Evolutionary conservation across 768 basidiomycete genomes (phyloP), one percentile per base, ranked within the genome.

Genomic region (Mycena latifolia): DNA sequence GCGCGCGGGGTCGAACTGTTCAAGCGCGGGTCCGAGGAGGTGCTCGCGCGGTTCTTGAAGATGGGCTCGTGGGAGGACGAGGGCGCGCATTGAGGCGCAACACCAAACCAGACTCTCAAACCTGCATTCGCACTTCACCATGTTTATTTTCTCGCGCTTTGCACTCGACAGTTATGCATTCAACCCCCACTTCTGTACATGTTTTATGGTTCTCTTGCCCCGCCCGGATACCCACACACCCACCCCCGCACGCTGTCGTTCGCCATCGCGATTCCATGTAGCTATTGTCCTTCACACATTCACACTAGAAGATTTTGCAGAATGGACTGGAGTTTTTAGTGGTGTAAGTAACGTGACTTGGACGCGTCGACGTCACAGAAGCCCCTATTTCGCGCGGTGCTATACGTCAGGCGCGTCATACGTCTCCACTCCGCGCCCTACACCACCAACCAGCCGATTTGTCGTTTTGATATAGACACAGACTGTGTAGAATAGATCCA

Each of bases 11-110:
- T 96, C 3, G 95, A 96, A 64, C 72, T 92, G 43, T 95, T 96
- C 79, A 96, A 95, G 77, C 88, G 87, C 55, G 91, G 91, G 17
- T 95, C 94, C 2, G 94, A 96, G 76, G 92, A 96, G 71, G 93
- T 95, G 27, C 82, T 96, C 29, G 88, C 92, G 12, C 83, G 92
- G 52, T 95, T 96, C 77, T 80, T 95, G 80, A 91, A 87, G 73
- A 89, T 91, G 86, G 88, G 90, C 24, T 86, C 89, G 52, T 90
- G 87, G 84, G 90, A 90, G 63, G 85, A 88, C 28, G 87, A 88
- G 52, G 51, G 24, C 29, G 54, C 27, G 50, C 60, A 61, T 39
- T 67, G 43, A 57, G 25, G 24, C 31, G 17, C 28, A 11, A 5
- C 50, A 52, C n/a, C 50, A 37, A 37, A 33, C 14, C 28, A n/a